Evolutionary conservation across 2,329 filamentous ascomycete species (phyloP).

Genomic region (Diaporthe sp.): DNA sequence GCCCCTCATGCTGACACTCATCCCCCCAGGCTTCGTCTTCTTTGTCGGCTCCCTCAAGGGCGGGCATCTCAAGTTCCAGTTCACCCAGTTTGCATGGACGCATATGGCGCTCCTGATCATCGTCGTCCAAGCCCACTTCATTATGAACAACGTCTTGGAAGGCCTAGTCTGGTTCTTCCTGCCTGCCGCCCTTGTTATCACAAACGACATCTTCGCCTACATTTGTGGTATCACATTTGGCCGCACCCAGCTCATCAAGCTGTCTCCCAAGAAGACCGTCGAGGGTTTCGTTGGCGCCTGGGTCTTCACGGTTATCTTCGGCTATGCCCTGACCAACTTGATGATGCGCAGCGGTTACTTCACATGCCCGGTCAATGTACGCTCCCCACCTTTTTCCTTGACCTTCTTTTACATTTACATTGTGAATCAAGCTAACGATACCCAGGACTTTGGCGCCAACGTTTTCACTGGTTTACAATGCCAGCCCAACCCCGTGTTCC

Average conservation of each 20-base stretch:
- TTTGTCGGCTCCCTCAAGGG: constrained; percentile 96
- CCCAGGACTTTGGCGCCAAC: constrained; percentile 88
- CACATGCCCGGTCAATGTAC: constrained; percentile 92
- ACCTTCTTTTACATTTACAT: constrained; percentile 32
- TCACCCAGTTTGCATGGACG: constrained; percentile 99
- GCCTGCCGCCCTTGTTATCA: constrained; percentile 93
- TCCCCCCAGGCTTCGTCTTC: constrained; percentile 86
- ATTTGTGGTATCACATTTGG: constrained; percentile 98
- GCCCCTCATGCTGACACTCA: constrained; percentile 39
- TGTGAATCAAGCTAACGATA: constrained; percentile 27
- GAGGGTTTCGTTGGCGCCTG: constrained; percentile 97
- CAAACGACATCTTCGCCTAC: constrained; percentile 98
- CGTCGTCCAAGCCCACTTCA: constrained; percentile 97
- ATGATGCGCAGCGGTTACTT: constrained; percentile 96
- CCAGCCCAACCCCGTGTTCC: constrained; percentile 91
- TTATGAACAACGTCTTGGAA: constrained; percentile 99
- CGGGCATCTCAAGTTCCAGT: constrained; percentile 97
- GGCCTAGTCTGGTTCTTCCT: constrained; percentile 99
- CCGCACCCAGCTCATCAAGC: constrained; percentile 94
- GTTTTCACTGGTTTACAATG: constrained; percentile 92
- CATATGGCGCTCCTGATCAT: constrained; percentile 99
- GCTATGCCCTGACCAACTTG: constrained; percentile 83
- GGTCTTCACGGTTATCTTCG: constrained; percentile 93
- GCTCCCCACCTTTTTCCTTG: constrained; percentile 44
- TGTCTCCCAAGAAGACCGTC: constrained; percentile 99